phyloP scores from a whole-genome alignment of 2,329 filamentous ascomycete genomes.

The Fusarium sp. region DNA sequence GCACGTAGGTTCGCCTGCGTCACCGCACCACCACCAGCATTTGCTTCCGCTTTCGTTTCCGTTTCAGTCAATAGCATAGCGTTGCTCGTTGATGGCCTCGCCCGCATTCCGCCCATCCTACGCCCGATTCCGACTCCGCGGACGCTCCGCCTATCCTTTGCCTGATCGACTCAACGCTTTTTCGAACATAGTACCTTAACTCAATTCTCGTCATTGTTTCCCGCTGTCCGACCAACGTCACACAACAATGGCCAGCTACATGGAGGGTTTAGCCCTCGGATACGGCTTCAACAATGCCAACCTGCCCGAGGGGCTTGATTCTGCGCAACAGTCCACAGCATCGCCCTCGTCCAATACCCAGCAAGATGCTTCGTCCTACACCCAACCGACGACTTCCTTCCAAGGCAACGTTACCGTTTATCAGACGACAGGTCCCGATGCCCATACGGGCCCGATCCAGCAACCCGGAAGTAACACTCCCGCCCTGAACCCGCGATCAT shows the following conservation, averaged over 20 bases:
- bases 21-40: constrained; percentile 9
- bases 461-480: constrained; percentile 52
- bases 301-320: constrained; percentile 39
- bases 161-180: constrained; percentile 20
- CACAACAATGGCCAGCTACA: constrained; percentile 43
- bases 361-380: constrained; percentile 35
- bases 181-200: constrained; percentile 6
- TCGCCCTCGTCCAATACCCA: constrained; percentile 45
- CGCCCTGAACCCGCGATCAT: constrained; percentile 62
- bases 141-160: constrained; percentile 27
- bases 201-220: constrained; percentile 7
- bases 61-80: background rate
- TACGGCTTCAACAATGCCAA: constrained; percentile 46
- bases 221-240: constrained; percentile 25
- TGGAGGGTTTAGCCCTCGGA: constrained; percentile 40
- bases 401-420: constrained; percentile 55
- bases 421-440: constrained; percentile 56
- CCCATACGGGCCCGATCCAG: constrained; percentile 53
- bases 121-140: constrained; percentile 20
- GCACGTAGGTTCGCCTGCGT: constrained; percentile 13
- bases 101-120: constrained; percentile 14
- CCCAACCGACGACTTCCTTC: constrained; percentile 39
- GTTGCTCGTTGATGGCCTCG: constrained; percentile 31
- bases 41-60: too few relatives aligned
- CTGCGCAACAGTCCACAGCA: constrained; percentile 37